Base-by-base conservation (phyloP, 306 rosid genomes). In the Elaeagnus macrophylla region DNA sequence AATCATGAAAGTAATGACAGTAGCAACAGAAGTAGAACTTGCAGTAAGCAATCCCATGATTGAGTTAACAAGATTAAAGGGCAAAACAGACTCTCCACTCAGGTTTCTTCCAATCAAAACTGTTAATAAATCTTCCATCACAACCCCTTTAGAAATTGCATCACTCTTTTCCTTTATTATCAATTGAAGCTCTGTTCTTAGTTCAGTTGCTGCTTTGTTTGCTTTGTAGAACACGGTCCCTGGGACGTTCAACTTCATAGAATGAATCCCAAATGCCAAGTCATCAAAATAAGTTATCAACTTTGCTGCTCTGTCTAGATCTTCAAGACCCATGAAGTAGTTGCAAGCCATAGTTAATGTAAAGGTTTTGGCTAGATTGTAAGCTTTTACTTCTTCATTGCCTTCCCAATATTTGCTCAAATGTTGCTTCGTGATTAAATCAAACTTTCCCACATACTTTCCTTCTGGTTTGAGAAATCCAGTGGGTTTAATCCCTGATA, bases 21-120 rank as follows among this genome's bases (percentile, higher is more conserved):
- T 39, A 1, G 78, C 72, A 8, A 74, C 65, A 48, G 81, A 49
- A 12, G 37, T 39, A 62, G 57, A 60, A 25, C 81, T 70, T 8
- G 83, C 57, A 54, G 64, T 59, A 62, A 81, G 67, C 80, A 77
- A 36, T 2, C 83, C 83, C 74, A 74, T 75, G 39, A 74, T 72
- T 39, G 62, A 40, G 36, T 77, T 65, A 9, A 61, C 66, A 32
- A 81, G 48, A 25, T 65, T 72, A 9, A 70, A 3, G 44, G 59
- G 71, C 50, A 77, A 66, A 60, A 71, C 63, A 62, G 57, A 71
- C 35, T 72, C 73, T 38, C 79, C 82, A 48, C 37, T 51, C 12
- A 37, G 48, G 65, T 68, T 78, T 13, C 74, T 79, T 14, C 51
- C 76, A 49, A 67, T 64, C 54, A 77, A 53, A 3, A 49, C 57